Conservation (phyloP, 139 green algal genomes). For the Chlorella sp. region DNA sequence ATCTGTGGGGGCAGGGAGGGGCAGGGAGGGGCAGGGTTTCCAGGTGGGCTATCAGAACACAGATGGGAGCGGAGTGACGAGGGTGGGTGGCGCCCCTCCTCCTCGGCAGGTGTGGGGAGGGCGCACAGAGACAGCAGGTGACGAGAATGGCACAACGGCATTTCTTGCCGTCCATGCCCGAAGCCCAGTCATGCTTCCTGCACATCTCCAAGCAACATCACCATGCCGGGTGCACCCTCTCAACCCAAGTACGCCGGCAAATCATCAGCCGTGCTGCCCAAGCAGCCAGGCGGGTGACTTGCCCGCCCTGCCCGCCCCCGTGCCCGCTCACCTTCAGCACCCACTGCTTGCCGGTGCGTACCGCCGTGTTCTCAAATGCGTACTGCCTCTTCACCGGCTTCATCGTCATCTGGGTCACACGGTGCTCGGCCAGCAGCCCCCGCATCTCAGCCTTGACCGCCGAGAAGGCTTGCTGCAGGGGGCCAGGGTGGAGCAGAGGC, state of each 20-base stretch:
- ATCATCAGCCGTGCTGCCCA: too few relatives aligned
- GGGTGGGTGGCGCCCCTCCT: too few relatives aligned
- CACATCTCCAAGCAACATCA: too few relatives aligned
- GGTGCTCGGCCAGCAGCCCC: constrained; percentile 66
- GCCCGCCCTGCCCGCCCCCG: background rate
- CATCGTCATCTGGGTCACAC: constrained; percentile 80
- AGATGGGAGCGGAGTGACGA: background rate
- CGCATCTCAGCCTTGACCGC: constrained; percentile 85
- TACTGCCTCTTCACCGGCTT: constrained; percentile 91
- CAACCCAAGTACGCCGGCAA: too few relatives aligned
- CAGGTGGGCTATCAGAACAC: too few relatives aligned
- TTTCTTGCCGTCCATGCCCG: too few relatives aligned
- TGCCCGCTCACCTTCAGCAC: constrained; percentile 85
- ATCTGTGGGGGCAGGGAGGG: constrained; percentile 48
- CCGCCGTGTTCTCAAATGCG: constrained; percentile 86
- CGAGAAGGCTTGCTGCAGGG: constrained; percentile 52
- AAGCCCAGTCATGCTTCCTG: too few relatives aligned
- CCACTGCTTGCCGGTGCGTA: constrained; percentile 88
- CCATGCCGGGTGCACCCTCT: too few relatives aligned
- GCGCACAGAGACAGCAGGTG: background rate
- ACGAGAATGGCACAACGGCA: too few relatives aligned
- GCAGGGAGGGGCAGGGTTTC: too few relatives aligned
- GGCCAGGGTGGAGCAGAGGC: background rate
- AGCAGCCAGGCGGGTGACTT: too few relatives aligned
- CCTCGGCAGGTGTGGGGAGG: too few relatives aligned